A percentile compares a stretch with the other conserved stretches of the same genome.
phyloP scores from a whole-genome alignment of 768 basidiomycete species.

The Lactifluus echinatus region DNA sequence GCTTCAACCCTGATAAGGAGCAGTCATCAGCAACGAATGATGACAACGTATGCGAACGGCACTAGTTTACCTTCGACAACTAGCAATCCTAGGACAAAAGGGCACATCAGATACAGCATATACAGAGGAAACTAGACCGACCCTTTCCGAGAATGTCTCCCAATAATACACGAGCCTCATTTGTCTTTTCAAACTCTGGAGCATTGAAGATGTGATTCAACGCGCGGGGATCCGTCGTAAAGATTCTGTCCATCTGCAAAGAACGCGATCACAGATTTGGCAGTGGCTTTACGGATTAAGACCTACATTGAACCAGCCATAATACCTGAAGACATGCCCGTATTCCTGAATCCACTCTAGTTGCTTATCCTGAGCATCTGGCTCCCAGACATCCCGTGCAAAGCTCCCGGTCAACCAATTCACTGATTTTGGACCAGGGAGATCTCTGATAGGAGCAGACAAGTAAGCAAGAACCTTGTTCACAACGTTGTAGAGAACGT shows the following conservation, averaged over 20 bases:
- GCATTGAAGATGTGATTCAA: slow-evolving; percentile 7
- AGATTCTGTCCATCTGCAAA: background rate
- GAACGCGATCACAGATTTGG: background rate
- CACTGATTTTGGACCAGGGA: slow-evolving; percentile 10
- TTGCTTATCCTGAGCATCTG: slow-evolving; percentile 1
- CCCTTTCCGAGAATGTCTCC: slow-evolving; percentile 4
- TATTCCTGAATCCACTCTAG: slow-evolving; percentile 8
- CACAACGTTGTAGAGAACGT: background rate
- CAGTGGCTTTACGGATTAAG: background rate
- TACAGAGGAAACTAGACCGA: background rate
- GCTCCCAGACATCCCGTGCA: slow-evolving; percentile 4
- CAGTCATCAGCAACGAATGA: background rate
- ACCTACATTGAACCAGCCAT: slow-evolving; percentile 12
- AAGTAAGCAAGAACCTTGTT: background rate
- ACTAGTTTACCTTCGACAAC: slow-evolving; percentile 5
- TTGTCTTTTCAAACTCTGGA: slow-evolving; percentile 13
- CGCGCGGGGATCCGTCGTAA: slow-evolving; percentile 7
- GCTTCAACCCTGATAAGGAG: slow-evolving; percentile 1
- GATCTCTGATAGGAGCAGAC: slow-evolving; percentile 3
- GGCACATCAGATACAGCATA: background rate
- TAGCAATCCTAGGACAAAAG: slow-evolving; percentile 5
- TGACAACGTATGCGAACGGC: background rate
- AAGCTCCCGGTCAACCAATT: slow-evolving; percentile 11
- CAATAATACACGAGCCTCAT: background rate
- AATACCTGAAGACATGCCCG: slow-evolving; percentile 4